Evolutionary conservation across 805 yeast species (phyloP).

Genomic region (Myxozyma kluyveri): DNA sequence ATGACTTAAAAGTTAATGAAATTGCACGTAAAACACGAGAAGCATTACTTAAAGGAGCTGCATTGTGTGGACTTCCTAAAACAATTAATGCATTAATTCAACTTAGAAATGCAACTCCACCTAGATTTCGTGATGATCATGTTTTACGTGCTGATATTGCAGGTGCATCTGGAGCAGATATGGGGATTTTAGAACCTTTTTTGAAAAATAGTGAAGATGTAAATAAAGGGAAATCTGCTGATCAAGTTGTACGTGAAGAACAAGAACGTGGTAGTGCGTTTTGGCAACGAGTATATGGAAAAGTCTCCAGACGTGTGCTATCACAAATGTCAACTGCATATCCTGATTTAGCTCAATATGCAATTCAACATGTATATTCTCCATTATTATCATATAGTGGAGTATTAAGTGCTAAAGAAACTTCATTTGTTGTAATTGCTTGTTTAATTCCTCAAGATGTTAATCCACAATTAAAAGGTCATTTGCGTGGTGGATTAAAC

Average conservation of each 20-base stretch:
- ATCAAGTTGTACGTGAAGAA: slow-evolving; percentile 9
- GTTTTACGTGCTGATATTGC: slow-evolving; percentile 16
- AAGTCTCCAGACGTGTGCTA: slow-evolving; percentile 64
- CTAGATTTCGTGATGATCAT: slow-evolving; percentile 40
- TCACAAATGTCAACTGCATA: slow-evolving; percentile 69
- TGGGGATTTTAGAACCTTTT: background rate
- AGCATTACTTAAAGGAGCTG: slow-evolving; percentile 71
- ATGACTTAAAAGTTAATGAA: slow-evolving; percentile 31
- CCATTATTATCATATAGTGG: slow-evolving; percentile 70
- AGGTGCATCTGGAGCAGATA: background rate
- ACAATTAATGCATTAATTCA: slow-evolving; percentile 74
- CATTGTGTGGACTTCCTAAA: slow-evolving; percentile 79
- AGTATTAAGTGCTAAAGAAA: slow-evolving; percentile 62
- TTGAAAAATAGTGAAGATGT: slow-evolving; percentile 26
- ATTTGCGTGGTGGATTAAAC: slow-evolving; percentile 78
- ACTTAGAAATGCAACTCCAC: slow-evolving; percentile 65
- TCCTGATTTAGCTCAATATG: slow-evolving; percentile 79
- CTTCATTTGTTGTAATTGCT: slow-evolving; percentile 73
- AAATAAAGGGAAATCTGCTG: slow-evolving; percentile 10
- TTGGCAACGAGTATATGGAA: slow-evolving; percentile 75
- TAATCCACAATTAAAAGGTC: slow-evolving; percentile 89
- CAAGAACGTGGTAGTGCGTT: slow-evolving; percentile 54
- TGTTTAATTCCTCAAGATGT: slow-evolving; percentile 89
- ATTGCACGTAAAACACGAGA: slow-evolving; percentile 65
- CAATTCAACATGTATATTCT: slow-evolving; percentile 70